Evolutionary conservation across 192 early-diverging fungal genomes (phyloP), one percentile per base, ranked within the genome.

Genomic region (Fimicolochytrium jonesii): DNA sequence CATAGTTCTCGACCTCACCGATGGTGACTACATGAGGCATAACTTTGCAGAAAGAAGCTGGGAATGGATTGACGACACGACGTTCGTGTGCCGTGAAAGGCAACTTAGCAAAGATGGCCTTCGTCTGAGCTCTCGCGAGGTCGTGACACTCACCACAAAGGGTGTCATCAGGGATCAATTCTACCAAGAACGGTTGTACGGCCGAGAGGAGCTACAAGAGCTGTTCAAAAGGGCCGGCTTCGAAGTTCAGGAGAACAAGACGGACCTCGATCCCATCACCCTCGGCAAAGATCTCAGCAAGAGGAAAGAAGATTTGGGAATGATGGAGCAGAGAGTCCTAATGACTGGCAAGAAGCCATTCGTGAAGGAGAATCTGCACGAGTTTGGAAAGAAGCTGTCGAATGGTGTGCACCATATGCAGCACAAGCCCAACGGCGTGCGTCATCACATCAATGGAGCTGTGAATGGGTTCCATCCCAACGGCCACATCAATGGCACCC

Each of bases 161-260:
- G 85, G 83, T 1, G 83, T 87, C 31, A 64, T 87, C 15, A 56
- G 85, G 26, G 85, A 87, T 51, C 83, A 87, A 64, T 87, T 87
- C 53, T 87, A 87, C 56, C 80, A 77, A 22, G 82, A 83, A 50
- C 59, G 85, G 18, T 67, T 86, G 17, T 86, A 86, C 53, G 58
- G 53, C 18, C 57, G 63, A 17, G 64, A 41, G 1, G 83, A 86
- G 59, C 32, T 86, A 10, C 50, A 62, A 6, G 54, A 41, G 17
- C 50, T 83, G 30, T 33, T 86, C 1, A 28, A 45, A 20, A 51
- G 47, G 1, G 49, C 56, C 17, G 75, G 75, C 10, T 75, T 79
- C 26, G 20, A 22, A 17, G 42, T 65, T 23, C 22, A 22, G 28
- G 30, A 22, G 22, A 63, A 55, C 43, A 17, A 18, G 51, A 13